Base-by-base conservation (phyloP, 2,329 filamentous ascomycete species). In the Colletotrichum sp. region DNA sequence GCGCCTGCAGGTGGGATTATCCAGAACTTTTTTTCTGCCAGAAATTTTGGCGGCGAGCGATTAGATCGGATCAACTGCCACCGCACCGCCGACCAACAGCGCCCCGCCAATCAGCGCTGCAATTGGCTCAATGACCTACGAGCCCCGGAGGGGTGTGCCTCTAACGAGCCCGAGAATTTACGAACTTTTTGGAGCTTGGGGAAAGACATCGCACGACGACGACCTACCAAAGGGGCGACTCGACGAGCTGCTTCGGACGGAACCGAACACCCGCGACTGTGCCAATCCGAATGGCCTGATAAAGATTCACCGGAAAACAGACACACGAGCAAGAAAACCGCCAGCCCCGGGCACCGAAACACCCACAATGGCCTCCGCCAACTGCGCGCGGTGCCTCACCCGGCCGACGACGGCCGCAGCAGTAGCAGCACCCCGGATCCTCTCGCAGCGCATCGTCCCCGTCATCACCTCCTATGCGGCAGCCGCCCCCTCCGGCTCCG, bases 341-440 rank as follows among this genome's bases (percentile, higher is more conserved):
- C 78, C 79, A 81, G 79, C 79, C 48, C 36, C 52, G 78, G 58
- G 72, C 76, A 32, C 28, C 30, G 22, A 64, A 39, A 32, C 48
- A 62, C 34, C 64, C 77, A 78, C 74, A 71, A 87, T 87, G 85
- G 85, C 85, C 52, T 84, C 85, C 76, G 80, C 74, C 70, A 86
- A 82, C 79, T 86, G 83, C 78, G 83, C 85, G 78, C 87, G 84
- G 80, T 86, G 82, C 83, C 87, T 87, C 79, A 82, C 83, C 71
- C 82, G 83, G 81, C 83, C 84, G 58, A 72, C 77, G 67, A 74
- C 70, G n/a, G 65, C 76, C 81, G 77, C 84, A 70, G 39, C 39
- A n/a, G 74, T 28, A 12, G 39, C 30, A 25, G 74, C 34, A 15
- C 65, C 74, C 39, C 60, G 66, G n/a, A 78, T 80, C 64, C 78